Evolutionary conservation across 2,329 filamentous ascomycete species (phyloP).

Genomic region (Fusarium sp.): DNA sequence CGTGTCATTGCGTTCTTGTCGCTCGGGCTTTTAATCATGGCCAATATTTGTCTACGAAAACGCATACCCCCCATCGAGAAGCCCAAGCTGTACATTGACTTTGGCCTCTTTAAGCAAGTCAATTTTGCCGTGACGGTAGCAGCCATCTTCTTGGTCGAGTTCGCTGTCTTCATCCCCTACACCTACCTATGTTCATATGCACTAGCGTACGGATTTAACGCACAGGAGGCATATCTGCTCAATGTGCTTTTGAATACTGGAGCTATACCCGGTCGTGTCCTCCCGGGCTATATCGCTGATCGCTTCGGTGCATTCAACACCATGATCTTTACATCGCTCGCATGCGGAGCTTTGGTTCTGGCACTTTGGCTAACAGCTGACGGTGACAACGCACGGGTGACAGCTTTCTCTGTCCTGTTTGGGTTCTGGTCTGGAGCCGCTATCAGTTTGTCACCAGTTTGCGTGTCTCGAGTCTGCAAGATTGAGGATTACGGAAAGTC

Average conservation of each 20-base stretch:
- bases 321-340: constrained; percentile 15
- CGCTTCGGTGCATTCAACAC: constrained; percentile 27
- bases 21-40: constrained; percentile 44
- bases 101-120: constrained; percentile 61
- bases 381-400: constrained; percentile 59
- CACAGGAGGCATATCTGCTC: constrained; percentile 1
- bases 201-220: constrained; percentile 50
- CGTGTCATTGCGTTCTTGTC: constrained; percentile 48
- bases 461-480: constrained; percentile 75
- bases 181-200: constrained; percentile 30
- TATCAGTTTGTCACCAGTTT: constrained; percentile 77
- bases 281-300: constrained; percentile 52
- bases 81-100: constrained; percentile 58
- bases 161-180: constrained; percentile 32
- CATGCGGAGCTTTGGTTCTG: constrained; percentile 6
- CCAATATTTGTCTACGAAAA: constrained; percentile 49
- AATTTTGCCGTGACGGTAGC: constrained; percentile 63
- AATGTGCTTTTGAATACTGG: constrained; percentile 18
- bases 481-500: constrained; percentile 76
- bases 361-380: constrained; percentile 40
- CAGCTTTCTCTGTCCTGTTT: constrained; percentile 72
- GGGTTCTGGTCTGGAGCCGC: constrained; percentile 77
- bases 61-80: constrained; percentile 61
- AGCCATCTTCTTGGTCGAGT: constrained; percentile 59
- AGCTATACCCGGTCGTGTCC: constrained; percentile 17